Percentiles rank a stretch among this genome's conserved stretches.
Evolutionary conservation across 2,329 filamentous ascomycete species (phyloP).

Genomic region (Sporothrix curviconia): DNA sequence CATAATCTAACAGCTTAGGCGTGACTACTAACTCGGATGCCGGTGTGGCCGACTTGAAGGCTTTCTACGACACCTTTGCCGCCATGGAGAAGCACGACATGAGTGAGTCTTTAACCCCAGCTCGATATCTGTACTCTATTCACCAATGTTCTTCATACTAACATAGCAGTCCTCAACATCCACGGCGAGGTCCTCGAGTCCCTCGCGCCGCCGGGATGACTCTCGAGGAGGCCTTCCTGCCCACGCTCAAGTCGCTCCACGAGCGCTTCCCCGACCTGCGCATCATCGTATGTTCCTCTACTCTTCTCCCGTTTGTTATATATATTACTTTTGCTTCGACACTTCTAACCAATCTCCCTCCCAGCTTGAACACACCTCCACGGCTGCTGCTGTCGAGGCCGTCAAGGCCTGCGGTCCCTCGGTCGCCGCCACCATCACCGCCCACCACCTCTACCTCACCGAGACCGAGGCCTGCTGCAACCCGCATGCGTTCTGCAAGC

Average conservation of each 20-base stretch:
- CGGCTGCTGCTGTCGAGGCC: conserved; percentile 69
- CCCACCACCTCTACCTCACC: conserved; percentile 71
- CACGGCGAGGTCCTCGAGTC: conserved; percentile 66
- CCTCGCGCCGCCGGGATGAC: conserved; percentile 32
- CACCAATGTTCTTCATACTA: neutral
- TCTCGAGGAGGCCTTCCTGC: conserved; percentile 67
- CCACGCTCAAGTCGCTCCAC: conserved; percentile 69
- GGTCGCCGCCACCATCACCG: conserved; percentile 76
- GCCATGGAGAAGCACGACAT: conserved; percentile 81
- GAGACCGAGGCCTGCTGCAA: conserved; percentile 21
- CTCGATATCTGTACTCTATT: neutral
- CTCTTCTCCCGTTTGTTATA: neutral
- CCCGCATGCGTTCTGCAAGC: conserved; percentile 49
- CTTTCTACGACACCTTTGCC: conserved; percentile 73
- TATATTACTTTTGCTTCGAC: no score
- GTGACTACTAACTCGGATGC: conserved; percentile 61
- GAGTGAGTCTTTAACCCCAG: no score
- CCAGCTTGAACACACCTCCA: conserved; percentile 68
- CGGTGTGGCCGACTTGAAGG: conserved; percentile 62
- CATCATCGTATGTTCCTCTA: conserved; percentile 39
- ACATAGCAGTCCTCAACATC: conserved; percentile 52
- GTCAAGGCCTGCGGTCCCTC: conserved; percentile 70
- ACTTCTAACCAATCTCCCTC: no score
- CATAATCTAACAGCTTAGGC: conserved; percentile 29
- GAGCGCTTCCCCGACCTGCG: conserved; percentile 65